phyloP scores from a whole-genome alignment of 257 asterid species.

The Gentiana straminea region DNA sequence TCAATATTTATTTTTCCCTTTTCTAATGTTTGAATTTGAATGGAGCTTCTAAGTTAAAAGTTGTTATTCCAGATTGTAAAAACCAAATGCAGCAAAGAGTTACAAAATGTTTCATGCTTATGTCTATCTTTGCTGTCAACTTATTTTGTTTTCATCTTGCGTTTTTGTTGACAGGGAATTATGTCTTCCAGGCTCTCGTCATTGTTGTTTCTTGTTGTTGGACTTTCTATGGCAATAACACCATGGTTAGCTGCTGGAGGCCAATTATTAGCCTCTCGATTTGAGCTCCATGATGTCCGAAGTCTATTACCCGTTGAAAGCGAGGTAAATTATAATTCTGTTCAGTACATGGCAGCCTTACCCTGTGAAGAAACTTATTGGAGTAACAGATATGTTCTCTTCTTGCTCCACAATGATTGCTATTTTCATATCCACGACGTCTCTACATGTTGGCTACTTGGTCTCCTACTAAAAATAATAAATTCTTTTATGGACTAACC shows the following conservation, averaged over 20 bases:
- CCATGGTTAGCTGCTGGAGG: constrained; percentile 99
- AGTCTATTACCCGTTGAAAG: constrained; percentile 93
- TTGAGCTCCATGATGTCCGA: constrained; percentile 96
- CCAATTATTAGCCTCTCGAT: constrained; percentile 92
- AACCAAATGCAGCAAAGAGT: too few species aligned
- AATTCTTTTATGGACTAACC: too few species aligned
- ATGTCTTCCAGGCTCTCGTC: constrained; percentile 89
- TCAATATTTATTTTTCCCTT: too few species aligned
- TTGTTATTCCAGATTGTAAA: too few species aligned
- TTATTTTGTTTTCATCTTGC: neutral
- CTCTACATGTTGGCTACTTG: too few species aligned
- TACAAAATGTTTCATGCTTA: too few species aligned
- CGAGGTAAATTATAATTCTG: constrained; percentile 49
- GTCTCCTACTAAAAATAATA: too few species aligned
- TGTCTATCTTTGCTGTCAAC: neutral
- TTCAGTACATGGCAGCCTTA: neutral
- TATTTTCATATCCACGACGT: too few species aligned
- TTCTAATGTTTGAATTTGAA: too few species aligned
- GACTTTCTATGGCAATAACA: constrained; percentile 95
- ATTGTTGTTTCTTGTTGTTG: constrained; percentile 91
- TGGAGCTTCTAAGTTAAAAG: too few species aligned
- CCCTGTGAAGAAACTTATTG: constrained; percentile 1
- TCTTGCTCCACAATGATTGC: neutral
- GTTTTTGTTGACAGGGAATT: constrained; percentile 58
- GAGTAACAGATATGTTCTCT: neutral